Base-by-base conservation (phyloP, 805 yeast genomes). In the Starmera amethionina region DNA sequence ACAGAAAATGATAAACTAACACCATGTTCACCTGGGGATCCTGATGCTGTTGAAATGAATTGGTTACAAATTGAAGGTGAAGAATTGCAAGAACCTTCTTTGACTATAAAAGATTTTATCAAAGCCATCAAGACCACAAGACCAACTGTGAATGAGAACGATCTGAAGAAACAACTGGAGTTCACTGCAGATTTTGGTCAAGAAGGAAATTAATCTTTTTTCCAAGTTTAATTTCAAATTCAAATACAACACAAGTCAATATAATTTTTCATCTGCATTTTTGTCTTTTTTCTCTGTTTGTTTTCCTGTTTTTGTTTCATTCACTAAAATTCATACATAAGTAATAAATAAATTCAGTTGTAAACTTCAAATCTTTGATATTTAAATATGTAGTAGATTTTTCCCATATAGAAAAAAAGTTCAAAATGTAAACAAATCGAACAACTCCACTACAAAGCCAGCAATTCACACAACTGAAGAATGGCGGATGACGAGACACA, bases 11-110 rank as follows among this genome's bases (percentile, higher is more conserved):
- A 55, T 28, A 79, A 77, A 57, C 72, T 77, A 38, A 84, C 89
- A 13, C 98, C 98, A 1, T 93, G 98, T 56, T 88, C 97, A 0
- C 99, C 99, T 0, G 99, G 99, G n/a, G 96, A 85, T 47, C 57
- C 60, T 3, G 85, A 74, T 14, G 96, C 97, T 0, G 60, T 64
- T 33, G 99, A 93, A 57, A 82, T 84, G 86, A 79, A 77, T 56
- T 93, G 98, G 98, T 77, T 84, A 73, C 90, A 87, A 45, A 75
- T 93, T 32, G 93, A 75, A 41, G 82, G 94, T 12, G 90, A 90
- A 51, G 93, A 93, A 60, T 68, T 93, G 40, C 75, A 75, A 54
- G 97, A 93, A 55, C 99, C 99, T 1, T 86, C 78, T 8, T 70
- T 93, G 48, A 82, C 90, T 1, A 72, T 93, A 40, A 88, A 87